A percentile compares a stretch with the other conserved stretches of the same genome.
Evolutionary conservation across 306 rosid genomes (phyloP).

Genomic region (Hippophae tibetana): DNA sequence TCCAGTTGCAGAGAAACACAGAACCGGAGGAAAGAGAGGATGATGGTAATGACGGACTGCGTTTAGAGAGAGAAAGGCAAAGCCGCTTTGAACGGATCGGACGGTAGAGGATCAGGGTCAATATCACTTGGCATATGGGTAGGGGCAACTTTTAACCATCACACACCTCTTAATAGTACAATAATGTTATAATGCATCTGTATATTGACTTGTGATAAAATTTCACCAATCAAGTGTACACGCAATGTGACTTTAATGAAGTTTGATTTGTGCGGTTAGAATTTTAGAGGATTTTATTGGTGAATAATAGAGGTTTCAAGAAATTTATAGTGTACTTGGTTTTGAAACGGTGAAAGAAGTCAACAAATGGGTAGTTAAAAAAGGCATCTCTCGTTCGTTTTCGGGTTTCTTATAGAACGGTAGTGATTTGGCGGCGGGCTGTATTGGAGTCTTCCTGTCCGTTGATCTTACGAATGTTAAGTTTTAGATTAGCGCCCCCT

Average conservation of each 20-base stretch:
- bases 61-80: slow-evolving; percentile 10
- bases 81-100: slow-evolving; percentile 52
- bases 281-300: no score
- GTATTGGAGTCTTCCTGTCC: slow-evolving; percentile 13
- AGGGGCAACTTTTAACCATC: slow-evolving; percentile 2
- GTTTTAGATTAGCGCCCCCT: no score
- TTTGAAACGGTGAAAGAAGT: slow-evolving; percentile 13
- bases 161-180: no score
- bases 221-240: no score
- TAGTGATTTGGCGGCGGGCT: slow-evolving; percentile 8
- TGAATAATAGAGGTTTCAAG: no score
- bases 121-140: slow-evolving; percentile 27
- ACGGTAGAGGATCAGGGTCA: slow-evolving; percentile 29
- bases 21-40: slow-evolving; percentile 3
- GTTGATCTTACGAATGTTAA: neutral
- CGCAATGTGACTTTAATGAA: no score
- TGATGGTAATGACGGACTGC: neutral
- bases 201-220: no score
- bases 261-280: no score
- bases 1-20: slow-evolving; percentile 4
- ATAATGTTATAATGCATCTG: no score
- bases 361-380: slow-evolving; percentile 8
- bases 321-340: neutral
- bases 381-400: slow-evolving; percentile 8
- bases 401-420: slow-evolving; percentile 6